These are phyloP conservation scores for Mortierella antarctica DNA, from an alignment of 192 early-diverging fungal genomes.

Conservation along the genomic window DNA sequence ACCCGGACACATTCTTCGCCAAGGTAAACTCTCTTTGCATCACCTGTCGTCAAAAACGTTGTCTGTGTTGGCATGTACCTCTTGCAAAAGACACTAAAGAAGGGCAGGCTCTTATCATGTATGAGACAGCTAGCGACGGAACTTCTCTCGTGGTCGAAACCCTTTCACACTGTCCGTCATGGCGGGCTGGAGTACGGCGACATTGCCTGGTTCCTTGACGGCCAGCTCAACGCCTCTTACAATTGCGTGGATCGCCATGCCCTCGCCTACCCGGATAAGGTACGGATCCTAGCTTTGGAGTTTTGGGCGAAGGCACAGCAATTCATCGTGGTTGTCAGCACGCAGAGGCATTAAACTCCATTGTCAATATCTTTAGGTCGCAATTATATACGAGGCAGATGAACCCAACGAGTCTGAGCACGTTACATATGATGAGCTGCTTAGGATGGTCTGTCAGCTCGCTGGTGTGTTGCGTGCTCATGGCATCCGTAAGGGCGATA, in stretches of 20 bases:
- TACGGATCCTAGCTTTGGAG: slow-evolving; percentile 20
- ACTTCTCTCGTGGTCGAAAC: slow-evolving; percentile 80
- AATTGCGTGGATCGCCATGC: slow-evolving; percentile 98
- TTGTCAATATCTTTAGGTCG: slow-evolving; percentile 58
- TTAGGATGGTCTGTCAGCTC: slow-evolving; percentile 82
- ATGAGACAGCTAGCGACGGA: slow-evolving; percentile 72
- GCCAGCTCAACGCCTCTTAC: slow-evolving; percentile 89
- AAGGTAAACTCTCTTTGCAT: slow-evolving; percentile 59
- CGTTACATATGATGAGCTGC: slow-evolving; percentile 87
- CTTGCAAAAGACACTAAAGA: neutral
- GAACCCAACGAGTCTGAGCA: slow-evolving; percentile 83
- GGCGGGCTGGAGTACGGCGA: slow-evolving; percentile 86
- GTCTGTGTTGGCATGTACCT: no score
- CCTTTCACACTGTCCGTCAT: slow-evolving; percentile 75
- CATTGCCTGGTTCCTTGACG: slow-evolving; percentile 93
- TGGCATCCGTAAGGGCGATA: slow-evolving; percentile 93
- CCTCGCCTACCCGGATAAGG: slow-evolving; percentile 74
- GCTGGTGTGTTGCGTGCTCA: slow-evolving; percentile 85
- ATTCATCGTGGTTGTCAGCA: neutral
- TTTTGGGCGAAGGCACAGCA: neutral
- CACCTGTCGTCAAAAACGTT: no score
- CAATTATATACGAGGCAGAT: slow-evolving; percentile 90
- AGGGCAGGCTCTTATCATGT: neutral
- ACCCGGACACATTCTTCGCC: slow-evolving; percentile 86
- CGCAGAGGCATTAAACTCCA: neutral